Evolutionary conservation across 495 filamentous ascomycete genomes (phyloP).

Genomic region (Xylaria flabelliformis): DNA sequence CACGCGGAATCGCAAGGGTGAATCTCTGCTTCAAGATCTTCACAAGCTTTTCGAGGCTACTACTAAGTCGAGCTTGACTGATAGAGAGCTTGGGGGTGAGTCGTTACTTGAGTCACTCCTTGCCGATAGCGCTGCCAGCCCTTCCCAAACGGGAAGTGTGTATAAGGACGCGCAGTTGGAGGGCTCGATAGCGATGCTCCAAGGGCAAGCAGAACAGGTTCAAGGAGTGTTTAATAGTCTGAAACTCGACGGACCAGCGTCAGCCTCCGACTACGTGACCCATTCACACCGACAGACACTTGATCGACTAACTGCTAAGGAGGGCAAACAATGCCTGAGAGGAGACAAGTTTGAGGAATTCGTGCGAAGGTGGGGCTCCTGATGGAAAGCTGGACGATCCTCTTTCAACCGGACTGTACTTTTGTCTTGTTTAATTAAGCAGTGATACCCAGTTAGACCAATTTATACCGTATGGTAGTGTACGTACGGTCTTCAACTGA

Average conservation of each 20-base stretch:
- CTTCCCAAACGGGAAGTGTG: constrained; percentile 26
- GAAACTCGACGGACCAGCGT: constrained; percentile 27
- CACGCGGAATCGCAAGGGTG: constrained; percentile 33
- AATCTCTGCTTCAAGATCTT: constrained; percentile 34
- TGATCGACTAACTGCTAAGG: constrained; percentile 27
- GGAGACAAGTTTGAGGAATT: constrained; percentile 28
- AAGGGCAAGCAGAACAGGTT: constrained; percentile 32
- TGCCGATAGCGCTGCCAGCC: constrained; percentile 32
- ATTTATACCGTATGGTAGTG: neutral
- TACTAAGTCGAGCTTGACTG: constrained; percentile 31
- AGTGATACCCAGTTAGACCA: constrained; percentile 15
- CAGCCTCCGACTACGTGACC: constrained; percentile 32
- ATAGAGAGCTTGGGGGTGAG: constrained; percentile 34
- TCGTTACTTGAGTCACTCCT: constrained; percentile 37
- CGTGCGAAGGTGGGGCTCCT: constrained; percentile 34
- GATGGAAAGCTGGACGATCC: neutral
- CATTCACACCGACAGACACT: constrained; percentile 31
- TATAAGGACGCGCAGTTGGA: constrained; percentile 41
- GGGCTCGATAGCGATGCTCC: constrained; percentile 35
- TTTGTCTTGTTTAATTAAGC: neutral
- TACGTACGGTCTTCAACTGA: neutral
- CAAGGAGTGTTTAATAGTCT: constrained; percentile 28
- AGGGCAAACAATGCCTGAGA: constrained; percentile 6
- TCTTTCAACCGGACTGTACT: neutral
- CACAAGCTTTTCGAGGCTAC: constrained; percentile 35